Percentiles rank a stretch among this genome's conserved stretches.
Conservation (phyloP, 1,284 basidiomycete species). For the Ustilago xerochloae region DNA sequence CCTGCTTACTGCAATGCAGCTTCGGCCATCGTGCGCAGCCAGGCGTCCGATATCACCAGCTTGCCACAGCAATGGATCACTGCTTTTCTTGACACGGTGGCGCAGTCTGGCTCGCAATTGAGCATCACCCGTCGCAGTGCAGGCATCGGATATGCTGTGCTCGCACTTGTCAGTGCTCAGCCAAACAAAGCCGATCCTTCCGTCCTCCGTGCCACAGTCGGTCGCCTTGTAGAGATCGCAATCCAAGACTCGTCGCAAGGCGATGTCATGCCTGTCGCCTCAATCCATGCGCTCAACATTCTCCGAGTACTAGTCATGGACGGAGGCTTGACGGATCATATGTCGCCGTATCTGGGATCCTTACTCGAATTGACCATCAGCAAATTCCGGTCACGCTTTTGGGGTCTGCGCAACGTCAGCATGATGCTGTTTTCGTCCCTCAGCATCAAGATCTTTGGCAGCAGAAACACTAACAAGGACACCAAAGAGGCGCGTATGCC, state of each 20-base stretch:
- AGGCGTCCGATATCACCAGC: slow-evolving; percentile 43
- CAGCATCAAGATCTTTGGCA: slow-evolving; percentile 62
- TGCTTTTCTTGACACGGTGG: slow-evolving; percentile 52
- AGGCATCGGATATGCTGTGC: slow-evolving; percentile 67
- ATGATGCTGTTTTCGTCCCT: slow-evolving; percentile 68
- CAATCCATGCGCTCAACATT: slow-evolving; percentile 68
- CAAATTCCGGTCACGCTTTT: slow-evolving; percentile 65
- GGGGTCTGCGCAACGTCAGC: slow-evolving; percentile 68
- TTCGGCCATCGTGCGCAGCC: slow-evolving; percentile 50
- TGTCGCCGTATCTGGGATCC: slow-evolving; percentile 55
- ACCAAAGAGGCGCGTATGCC: slow-evolving; percentile 40
- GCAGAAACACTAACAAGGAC: slow-evolving; percentile 49
- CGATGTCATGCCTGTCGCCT: slow-evolving; percentile 39
- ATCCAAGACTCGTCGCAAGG: slow-evolving; percentile 15
- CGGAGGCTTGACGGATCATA: slow-evolving; percentile 44
- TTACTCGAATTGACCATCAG: slow-evolving; percentile 65
- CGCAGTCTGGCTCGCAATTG: slow-evolving; percentile 46
- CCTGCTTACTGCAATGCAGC: slow-evolving; percentile 65
- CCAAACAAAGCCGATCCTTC: slow-evolving; percentile 31
- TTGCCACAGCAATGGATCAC: slow-evolving; percentile 65
- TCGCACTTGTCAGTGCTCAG: slow-evolving; percentile 65
- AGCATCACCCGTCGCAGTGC: slow-evolving; percentile 69
- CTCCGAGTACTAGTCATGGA: slow-evolving; percentile 64
- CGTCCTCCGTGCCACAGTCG: slow-evolving; percentile 34
- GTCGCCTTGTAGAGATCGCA: slow-evolving; percentile 42